Evolutionary conservation across 495 filamentous ascomycete species (phyloP), one percentile per base, ranked within the genome.

Genomic region (Zalerion maritima): DNA sequence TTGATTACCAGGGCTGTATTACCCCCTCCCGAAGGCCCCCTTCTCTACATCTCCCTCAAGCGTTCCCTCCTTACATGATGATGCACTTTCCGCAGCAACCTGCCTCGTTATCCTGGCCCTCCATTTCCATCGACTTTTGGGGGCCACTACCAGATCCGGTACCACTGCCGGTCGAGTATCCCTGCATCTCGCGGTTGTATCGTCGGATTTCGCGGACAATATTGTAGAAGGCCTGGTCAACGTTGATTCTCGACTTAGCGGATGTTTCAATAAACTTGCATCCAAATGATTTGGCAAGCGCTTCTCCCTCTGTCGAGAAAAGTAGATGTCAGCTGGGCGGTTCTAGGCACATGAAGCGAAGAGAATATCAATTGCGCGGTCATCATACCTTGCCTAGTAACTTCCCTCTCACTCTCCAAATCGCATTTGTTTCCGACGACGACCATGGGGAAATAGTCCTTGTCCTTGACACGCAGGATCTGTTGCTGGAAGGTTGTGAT

Each of bases 361-460:
- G 6, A 26, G 32, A 42, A 10, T 23, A 23, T 7, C 21, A 23
- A 23, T 23, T 23, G 11, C 25, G 7, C 21, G 21, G 21, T 24
- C 21, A 31, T 62, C 71, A 29, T 67, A 94, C 89, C 87, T 72
- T 89, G 75, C 55, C 78, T 75, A 29, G 81, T 74, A 35, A 97
- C 89, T 40, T 82, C 78, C 36, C 89, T 69, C 56, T 97, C 89
- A 42, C 62, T 63, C 40, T 94, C 89, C 50, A 97, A 62, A 78
- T 97, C 89, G 54, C 86, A 93, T 68, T 97, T 97, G 69, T 97
- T 97, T 36, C 81, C 89, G n/a, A 96, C 91, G 6, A 97, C 83
- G 32, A 96, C 94, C 60, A 97, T 94, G 39, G 89, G 89, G 62
- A 97, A 96, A 51, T 91, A 89, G 49, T 97, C 89, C 69, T 87